Evolutionary conservation across 768 basidiomycete genomes (phyloP).

Genomic region (Cystofilobasidium capitatum): DNA sequence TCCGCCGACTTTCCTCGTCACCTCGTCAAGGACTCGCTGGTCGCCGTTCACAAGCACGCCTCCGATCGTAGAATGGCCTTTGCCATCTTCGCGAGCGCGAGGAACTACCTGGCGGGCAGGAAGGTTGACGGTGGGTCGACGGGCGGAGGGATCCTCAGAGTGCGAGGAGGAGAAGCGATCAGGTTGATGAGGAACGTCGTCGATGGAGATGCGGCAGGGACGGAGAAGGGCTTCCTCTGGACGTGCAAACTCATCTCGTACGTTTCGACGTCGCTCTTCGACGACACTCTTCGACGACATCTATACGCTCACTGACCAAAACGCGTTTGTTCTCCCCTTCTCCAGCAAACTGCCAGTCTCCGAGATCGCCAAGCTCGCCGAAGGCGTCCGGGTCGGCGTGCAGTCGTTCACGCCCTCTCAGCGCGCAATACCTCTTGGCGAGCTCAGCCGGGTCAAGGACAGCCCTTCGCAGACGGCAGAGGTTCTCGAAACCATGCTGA

Average conservation of each 20-base stretch:
- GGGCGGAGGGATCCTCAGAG: not conserved
- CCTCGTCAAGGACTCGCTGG: not conserved
- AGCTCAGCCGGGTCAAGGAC: not conserved
- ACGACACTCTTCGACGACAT: not conserved
- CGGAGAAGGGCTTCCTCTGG: conserved; percentile 12
- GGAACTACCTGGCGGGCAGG: not conserved
- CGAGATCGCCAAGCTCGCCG: not conserved
- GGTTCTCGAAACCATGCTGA: conserved; percentile 7
- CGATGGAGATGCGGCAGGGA: not conserved
- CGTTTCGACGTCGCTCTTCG: too few relatives aligned
- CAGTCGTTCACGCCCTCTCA: not conserved
- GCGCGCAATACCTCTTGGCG: not conserved
- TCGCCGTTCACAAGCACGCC: not conserved
- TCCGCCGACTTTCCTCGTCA: not conserved
- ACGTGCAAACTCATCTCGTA: conserved; percentile 6
- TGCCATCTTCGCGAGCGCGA: conserved; percentile 1
- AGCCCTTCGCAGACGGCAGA: conserved; percentile 2
- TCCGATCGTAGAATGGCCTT: conserved; percentile 1
- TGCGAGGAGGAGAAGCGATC: not conserved
- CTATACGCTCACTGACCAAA: too few relatives aligned
- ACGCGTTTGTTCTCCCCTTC: not conserved
- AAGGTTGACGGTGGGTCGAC: not conserved
- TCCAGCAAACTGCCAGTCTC: conserved; percentile 11
- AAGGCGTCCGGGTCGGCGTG: not conserved
- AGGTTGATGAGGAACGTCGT: conserved; percentile 16